These are phyloP conservation scores for Plasmodium coatneyi DNA, from an alignment of 169 alveolate species.

Conservation along the genomic window DNA sequence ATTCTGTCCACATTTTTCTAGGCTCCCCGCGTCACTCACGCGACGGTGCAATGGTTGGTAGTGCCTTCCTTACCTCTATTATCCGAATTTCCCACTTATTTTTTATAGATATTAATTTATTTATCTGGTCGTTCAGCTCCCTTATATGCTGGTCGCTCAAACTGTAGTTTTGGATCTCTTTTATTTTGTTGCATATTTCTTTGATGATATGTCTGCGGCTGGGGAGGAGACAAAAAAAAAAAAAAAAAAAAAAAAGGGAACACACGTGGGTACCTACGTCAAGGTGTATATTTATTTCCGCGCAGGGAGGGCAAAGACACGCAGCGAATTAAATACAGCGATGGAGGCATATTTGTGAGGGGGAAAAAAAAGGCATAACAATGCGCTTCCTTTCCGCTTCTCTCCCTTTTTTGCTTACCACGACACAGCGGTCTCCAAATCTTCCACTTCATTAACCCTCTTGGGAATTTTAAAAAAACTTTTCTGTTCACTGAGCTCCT, in stretches of 20 bases:
- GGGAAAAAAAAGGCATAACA: not conserved
- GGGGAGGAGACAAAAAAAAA: no score
- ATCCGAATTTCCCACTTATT: no score
- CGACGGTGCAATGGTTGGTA: no score
- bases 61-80: no score
- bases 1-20: no score
- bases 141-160: no score
- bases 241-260: not conserved
- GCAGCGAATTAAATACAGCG: not conserved
- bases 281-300: not conserved
- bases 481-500: conserved; percentile 23
- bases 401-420: conserved; percentile 22
- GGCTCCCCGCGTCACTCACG: no score
- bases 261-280: not conserved
- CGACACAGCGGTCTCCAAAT: conserved; percentile 54
- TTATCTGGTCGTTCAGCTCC: no score
- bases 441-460: conserved; percentile 51
- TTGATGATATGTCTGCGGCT: no score
- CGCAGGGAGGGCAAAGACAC: not conserved
- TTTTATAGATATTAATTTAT: no score
- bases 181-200: no score
- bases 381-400: not conserved
- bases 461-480: conserved; percentile 61
- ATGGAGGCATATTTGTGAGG: not conserved
- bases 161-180: no score